Base-by-base conservation (phyloP, 164 flowering plant genomes). In the Tetracentron sinense region DNA sequence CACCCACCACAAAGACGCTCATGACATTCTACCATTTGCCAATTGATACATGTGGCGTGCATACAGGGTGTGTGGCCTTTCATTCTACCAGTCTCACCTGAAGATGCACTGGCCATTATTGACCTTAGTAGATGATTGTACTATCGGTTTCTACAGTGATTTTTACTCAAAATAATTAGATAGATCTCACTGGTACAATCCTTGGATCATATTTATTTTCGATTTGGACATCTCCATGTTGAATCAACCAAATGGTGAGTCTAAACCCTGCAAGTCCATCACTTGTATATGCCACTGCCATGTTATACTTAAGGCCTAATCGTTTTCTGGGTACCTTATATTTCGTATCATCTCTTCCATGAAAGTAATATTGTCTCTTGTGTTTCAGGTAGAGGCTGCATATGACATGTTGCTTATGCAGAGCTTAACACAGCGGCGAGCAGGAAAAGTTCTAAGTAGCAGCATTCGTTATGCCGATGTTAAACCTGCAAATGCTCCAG, bases 321-420 rank as follows among this genome's bases (percentile, higher is more conserved):
- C 19, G 61, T 44, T 61, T 19, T n/a, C n/a, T n/a, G n/a, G n/a
- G n/a, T n/a, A n/a, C n/a, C n/a, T n/a, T n/a, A n/a, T n/a, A n/a
- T 61, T 22, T 17, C 21, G 7, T 25, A 54, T 33, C 19, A 19
- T 55, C 28, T 47, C 35, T 35, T 55, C 42, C 48, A 25, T 31
- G 52, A 22, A 51, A 56, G 15, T 19, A 44, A 49, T 48, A 23
- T 61, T 52, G 55, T 65, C 64, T 28, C 46, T 31, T 56, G 27
- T 68, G 56, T 69, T 69, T 72, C 81, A 93, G 98, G 90, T 82
- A 20, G 97, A 93, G 73, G 97, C 96, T 78, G 97, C 98, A 67
- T 93, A 89, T 82, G 97, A 90, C 62, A 93, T 87, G 92, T 70
- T 93, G 78, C 91, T 89, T 57, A 87, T 90, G 98, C 84, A 81